Evolutionary conservation across 1,139 yeast genomes (phyloP), one percentile per base, ranked within the genome.

Genomic region (Pichiaceae sp.): DNA sequence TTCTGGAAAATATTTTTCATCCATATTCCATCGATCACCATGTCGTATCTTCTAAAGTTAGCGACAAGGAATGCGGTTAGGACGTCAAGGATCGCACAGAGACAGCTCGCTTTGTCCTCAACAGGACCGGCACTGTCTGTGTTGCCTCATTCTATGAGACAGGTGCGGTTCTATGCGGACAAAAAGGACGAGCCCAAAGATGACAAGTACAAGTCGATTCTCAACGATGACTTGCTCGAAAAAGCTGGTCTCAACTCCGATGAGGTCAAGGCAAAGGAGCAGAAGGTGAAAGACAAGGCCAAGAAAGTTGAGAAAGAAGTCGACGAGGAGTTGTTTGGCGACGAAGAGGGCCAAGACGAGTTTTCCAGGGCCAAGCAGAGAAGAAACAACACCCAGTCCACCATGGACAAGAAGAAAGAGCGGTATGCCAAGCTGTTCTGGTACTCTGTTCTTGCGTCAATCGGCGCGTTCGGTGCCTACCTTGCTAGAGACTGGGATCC

Each of bases 401-500:
- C 91, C 8, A 66, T 76, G 2, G 83, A 86, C 48, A 62, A 72
- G 46, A 73, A 73, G 58, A 73, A 81, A 52, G 82, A 83, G 59
- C 70, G 66, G 50, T 71, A 73, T 47, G 87, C 91, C 39, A 79
- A 77, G 55, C 63, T 77, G 62, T 78, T 80, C 52, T 81, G 82
- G 59, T 56, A 78, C 38, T 70, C 75, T 17, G 55, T 83, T 32
- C 63, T 84, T n/a, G 75, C 77, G 18, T 70, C 70, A 16, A 72
- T 74, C 3, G 46, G 77, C 29, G 81, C 78, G 17, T 89, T 86
- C 24, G 68, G 73, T 34, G 85, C 76, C 8, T 91, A 84, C 59
- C 60, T 86, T 65, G 72, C 82, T 38, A 78, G 98, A 60, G 79
- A 87, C 52, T 89, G 95, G 89, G 96, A 85, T 45, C 77, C 72